These are phyloP conservation scores for Trametes polyzona DNA, from an alignment of 1,284 basidiomycete species.

Conservation along the genomic window DNA sequence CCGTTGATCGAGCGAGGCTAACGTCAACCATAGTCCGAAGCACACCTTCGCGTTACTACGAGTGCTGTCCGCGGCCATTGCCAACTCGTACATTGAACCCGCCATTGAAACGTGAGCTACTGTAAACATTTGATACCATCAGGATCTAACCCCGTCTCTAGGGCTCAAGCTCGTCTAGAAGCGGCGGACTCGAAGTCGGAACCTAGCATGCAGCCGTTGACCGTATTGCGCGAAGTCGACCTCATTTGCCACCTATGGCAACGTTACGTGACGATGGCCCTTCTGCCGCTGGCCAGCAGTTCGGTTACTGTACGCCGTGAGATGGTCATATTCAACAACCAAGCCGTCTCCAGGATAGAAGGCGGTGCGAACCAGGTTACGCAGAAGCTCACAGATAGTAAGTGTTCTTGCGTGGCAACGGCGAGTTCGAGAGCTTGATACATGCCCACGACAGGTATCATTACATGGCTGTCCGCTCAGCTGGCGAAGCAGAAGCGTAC, in stretches of 20 bases:
- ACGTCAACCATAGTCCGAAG: constrained; percentile 67
- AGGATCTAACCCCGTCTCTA: constrained; percentile 35
- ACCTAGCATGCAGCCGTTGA: constrained; percentile 76
- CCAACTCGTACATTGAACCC: constrained; percentile 86
- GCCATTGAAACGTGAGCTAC: constrained; percentile 85
- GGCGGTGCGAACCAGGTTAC: constrained; percentile 83
- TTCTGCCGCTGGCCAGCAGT: constrained; percentile 86
- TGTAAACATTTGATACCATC: not conserved
- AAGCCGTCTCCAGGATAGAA: constrained; percentile 87
- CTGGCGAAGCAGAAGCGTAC: constrained; percentile 94
- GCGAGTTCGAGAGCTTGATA: not conserved
- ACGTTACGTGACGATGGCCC: constrained; percentile 90
- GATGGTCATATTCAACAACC: constrained; percentile 93
- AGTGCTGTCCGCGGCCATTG: constrained; percentile 89
- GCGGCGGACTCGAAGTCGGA: constrained; percentile 77
- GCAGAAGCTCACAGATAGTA: constrained; percentile 86
- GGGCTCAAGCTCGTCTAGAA: constrained; percentile 76
- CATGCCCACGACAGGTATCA: constrained; percentile 50
- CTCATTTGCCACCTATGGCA: constrained; percentile 97
- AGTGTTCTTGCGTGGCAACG: constrained; percentile 32
- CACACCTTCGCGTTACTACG: constrained; percentile 86
- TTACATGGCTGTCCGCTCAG: constrained; percentile 71
- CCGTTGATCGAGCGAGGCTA: not conserved
- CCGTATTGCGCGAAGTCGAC: constrained; percentile 78
- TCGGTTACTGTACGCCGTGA: constrained; percentile 91